Percentiles rank a stretch among this genome's conserved stretches.
These are phyloP conservation scores for Cyclotella choctawhatcheeana DNA, from an alignment of 108 stramenopile genomes.

Conservation along the genomic window DNA sequence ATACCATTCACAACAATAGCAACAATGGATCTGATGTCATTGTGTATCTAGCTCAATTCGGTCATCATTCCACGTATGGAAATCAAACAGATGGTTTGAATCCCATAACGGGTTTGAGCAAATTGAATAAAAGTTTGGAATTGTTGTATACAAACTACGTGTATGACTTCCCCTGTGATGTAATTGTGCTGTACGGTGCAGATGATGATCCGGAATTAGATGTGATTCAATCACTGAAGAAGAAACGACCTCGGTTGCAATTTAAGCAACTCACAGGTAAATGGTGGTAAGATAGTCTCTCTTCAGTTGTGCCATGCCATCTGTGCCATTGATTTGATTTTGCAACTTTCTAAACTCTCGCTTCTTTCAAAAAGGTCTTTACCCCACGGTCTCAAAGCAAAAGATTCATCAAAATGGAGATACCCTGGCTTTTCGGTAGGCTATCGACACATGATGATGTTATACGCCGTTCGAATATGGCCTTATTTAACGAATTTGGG, in stretches of 20 bases:
- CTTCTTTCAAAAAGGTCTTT: too few relatives aligned
- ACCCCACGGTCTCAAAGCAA: slow-evolving; percentile 5
- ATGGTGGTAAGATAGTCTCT: too few relatives aligned
- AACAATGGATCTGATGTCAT: slow-evolving; percentile 13
- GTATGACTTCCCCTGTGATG: slow-evolving; percentile 12
- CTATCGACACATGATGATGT: slow-evolving; percentile 81
- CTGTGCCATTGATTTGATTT: too few relatives aligned
- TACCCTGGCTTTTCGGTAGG: slow-evolving; percentile 29
- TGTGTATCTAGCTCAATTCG: slow-evolving; percentile 37
- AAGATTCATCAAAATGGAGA: slow-evolving; percentile 13
- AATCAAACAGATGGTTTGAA: slow-evolving; percentile 8
- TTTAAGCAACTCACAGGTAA: slow-evolving; percentile 10
- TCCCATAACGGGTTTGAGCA: slow-evolving; percentile 7
- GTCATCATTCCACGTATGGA: slow-evolving; percentile 25
- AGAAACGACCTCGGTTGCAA: slow-evolving; percentile 12
- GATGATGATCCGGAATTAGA: neutral
- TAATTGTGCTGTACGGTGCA: slow-evolving; percentile 20
- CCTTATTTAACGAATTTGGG: slow-evolving; percentile 47
- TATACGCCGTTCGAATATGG: slow-evolving; percentile 75
- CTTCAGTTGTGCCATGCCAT: too few relatives aligned
- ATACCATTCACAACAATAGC: neutral
- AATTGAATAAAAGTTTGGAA: slow-evolving; percentile 46
- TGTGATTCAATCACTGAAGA: neutral
- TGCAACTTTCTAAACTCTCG: too few relatives aligned
- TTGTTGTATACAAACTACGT: slow-evolving; percentile 64